A percentile compares a stretch with the other conserved stretches of the same genome.
Conservation (phyloP, 2,329 filamentous ascomycete species). For the Verticillium isaacii region DNA sequence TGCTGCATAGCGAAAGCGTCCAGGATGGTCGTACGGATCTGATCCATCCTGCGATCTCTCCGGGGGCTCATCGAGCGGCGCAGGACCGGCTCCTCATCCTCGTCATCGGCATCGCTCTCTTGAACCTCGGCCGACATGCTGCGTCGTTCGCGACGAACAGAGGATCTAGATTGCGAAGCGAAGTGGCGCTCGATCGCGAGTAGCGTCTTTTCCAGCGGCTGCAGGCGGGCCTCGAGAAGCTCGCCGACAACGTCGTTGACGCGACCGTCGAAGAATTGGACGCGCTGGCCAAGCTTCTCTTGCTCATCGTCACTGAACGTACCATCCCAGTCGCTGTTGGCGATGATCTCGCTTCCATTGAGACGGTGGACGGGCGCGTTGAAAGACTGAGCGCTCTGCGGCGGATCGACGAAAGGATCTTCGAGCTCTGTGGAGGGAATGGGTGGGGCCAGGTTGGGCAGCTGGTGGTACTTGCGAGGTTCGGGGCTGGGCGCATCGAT, state of each 20-base stretch:
- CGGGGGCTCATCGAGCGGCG: conserved; percentile 72
- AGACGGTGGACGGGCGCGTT: conserved; percentile 58
- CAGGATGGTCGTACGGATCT: conserved; percentile 67
- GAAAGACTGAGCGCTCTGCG: conserved; percentile 40
- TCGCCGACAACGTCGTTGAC: conserved; percentile 82
- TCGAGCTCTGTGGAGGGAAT: conserved; percentile 52
- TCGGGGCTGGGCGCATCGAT: conserved; percentile 73
- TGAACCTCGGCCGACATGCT: conserved; percentile 65
- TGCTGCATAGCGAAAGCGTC: conserved; percentile 67
- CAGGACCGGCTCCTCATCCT: conserved; percentile 68
- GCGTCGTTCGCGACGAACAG: conserved; percentile 48
- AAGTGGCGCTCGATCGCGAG: conserved; percentile 70
- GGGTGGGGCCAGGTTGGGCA: conserved; percentile 38
- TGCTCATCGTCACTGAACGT: conserved; percentile 79
- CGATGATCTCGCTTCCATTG: conserved; percentile 57
- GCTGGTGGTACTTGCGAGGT: conserved; percentile 48
- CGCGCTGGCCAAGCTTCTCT: conserved; percentile 73
- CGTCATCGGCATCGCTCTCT: conserved; percentile 91
- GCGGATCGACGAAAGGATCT: conserved; percentile 56
- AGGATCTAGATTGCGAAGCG: conserved; percentile 19
- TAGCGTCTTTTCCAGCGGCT: conserved; percentile 77
- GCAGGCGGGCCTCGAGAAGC: conserved; percentile 69
- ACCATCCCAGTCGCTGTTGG: conserved; percentile 88
- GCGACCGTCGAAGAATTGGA: conserved; percentile 84
- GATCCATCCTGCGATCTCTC: conserved; percentile 74